phyloP scores from a whole-genome alignment of 2,329 filamentous ascomycete species.

The Exutisphaerella laricina region DNA sequence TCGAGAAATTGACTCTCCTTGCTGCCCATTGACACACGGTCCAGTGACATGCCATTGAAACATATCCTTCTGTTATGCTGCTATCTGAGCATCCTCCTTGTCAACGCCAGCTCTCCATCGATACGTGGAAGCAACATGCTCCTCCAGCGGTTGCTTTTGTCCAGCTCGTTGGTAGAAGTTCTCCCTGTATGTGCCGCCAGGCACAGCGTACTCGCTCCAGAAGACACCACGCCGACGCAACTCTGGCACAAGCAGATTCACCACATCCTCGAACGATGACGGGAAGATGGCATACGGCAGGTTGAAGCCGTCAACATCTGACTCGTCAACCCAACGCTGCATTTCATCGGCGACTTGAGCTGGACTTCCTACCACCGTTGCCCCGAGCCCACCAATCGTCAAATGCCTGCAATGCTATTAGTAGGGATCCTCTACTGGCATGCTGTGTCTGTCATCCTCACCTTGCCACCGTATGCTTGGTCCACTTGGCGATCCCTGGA shows the following conservation, averaged over 20 bases:
- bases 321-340: constrained; percentile 60
- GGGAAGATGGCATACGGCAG: constrained; percentile 34
- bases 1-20: background rate
- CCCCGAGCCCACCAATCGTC: constrained; percentile 60
- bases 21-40: background rate
- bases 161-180: constrained; percentile 52
- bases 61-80: background rate
- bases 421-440: no score
- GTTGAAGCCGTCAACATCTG: constrained; percentile 68
- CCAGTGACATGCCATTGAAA: background rate
- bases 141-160: constrained; percentile 37
- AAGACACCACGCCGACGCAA: constrained; percentile 53
- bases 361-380: constrained; percentile 58
- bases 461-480: constrained; percentile 61
- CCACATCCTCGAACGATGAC: constrained; percentile 38
- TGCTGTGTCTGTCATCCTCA: no score
- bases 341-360: constrained; percentile 59
- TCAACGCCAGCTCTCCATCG: constrained; percentile 8
- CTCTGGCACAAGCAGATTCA: constrained; percentile 59
- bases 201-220: constrained; percentile 48
- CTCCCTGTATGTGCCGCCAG: constrained; percentile 54
- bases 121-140: constrained; percentile 9
- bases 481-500: constrained; percentile 58
- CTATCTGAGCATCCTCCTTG: constrained; percentile 1
- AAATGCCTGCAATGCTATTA: constrained; percentile 51